phyloP scores from a whole-genome alignment of 2,329 filamentous ascomycete genomes.

The Diaporthe aspalathi region DNA sequence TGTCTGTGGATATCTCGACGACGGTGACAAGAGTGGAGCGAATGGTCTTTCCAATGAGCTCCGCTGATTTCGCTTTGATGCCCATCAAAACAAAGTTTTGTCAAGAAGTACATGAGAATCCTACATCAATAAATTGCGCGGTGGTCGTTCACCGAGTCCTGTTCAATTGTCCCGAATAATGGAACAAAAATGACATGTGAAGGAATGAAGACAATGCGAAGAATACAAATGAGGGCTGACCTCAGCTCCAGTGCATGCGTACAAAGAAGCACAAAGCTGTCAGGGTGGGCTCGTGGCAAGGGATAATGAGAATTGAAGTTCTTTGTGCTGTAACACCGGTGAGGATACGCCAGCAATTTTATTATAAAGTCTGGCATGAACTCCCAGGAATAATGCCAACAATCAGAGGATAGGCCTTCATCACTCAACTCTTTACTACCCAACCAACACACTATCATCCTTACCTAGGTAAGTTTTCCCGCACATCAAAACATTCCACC shows the following conservation, averaged over 20 bases:
- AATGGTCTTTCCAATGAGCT: background rate
- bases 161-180: too few relatives aligned
- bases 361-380: background rate
- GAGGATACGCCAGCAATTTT: background rate
- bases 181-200: too few relatives aligned
- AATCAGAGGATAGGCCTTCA: too few relatives aligned
- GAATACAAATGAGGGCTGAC: too few relatives aligned
- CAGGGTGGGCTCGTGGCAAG: background rate
- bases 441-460: background rate
- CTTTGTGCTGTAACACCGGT: background rate
- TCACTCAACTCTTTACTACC: background rate
- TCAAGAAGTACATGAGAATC: too few relatives aligned
- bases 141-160: too few relatives aligned
- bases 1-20: constrained; percentile 1
- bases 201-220: too few relatives aligned
- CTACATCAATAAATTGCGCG: too few relatives aligned
- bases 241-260: too few relatives aligned
- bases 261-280: background rate
- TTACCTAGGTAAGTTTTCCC: too few relatives aligned
- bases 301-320: too few relatives aligned
- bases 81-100: background rate
- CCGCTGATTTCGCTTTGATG: background rate
- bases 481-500: background rate
- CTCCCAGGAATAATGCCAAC: background rate
- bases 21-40: background rate